These are phyloP conservation scores for Xylaria castorea DNA, from an alignment of 495 filamentous ascomycete genomes.

Conservation along the genomic window DNA sequence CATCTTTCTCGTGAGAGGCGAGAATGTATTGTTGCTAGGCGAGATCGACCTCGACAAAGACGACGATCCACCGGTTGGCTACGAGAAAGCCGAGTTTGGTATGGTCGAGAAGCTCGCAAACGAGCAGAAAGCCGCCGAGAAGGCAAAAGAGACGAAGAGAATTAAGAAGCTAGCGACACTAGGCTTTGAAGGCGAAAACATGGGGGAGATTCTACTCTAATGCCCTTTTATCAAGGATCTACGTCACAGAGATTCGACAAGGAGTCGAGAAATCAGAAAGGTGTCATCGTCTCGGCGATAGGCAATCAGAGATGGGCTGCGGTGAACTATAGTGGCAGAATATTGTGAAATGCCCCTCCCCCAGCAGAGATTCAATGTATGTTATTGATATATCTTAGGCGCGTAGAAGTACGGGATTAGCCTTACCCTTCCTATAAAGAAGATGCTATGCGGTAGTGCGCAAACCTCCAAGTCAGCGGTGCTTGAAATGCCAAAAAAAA, in stretches of 20 bases:
- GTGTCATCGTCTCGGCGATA: constrained; percentile 6
- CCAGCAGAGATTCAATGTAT: constrained; percentile 23
- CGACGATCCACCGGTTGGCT: constrained; percentile 78
- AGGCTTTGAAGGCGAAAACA: constrained; percentile 88
- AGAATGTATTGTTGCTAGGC: constrained; percentile 90
- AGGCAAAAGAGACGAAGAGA: constrained; percentile 72
- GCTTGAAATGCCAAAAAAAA: not conserved
- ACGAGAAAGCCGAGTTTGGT: constrained; percentile 69
- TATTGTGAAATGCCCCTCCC: constrained; percentile 75
- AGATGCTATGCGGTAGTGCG: not conserved
- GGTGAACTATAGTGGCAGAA: constrained; percentile 59
- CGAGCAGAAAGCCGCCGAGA: constrained; percentile 69
- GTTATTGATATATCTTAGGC: constrained; percentile 5
- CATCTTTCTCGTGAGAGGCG: constrained; percentile 87
- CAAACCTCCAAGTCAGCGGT: not conserved
- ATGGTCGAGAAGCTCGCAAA: constrained; percentile 76
- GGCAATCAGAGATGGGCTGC: constrained; percentile 7
- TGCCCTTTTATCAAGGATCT: constrained; percentile 3
- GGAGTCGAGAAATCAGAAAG: constrained; percentile 13
- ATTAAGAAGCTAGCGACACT: constrained; percentile 70
- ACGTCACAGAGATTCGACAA: not conserved
- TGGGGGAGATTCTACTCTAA: constrained; percentile 77
- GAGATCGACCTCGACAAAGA: constrained; percentile 97
- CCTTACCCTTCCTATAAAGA: not conserved
- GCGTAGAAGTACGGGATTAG: not conserved